A percentile compares a stretch with the other conserved stretches of the same genome.
Evolutionary conservation across 352 stramenopile genomes (phyloP).

Genomic region (Phytophthora vignae): DNA sequence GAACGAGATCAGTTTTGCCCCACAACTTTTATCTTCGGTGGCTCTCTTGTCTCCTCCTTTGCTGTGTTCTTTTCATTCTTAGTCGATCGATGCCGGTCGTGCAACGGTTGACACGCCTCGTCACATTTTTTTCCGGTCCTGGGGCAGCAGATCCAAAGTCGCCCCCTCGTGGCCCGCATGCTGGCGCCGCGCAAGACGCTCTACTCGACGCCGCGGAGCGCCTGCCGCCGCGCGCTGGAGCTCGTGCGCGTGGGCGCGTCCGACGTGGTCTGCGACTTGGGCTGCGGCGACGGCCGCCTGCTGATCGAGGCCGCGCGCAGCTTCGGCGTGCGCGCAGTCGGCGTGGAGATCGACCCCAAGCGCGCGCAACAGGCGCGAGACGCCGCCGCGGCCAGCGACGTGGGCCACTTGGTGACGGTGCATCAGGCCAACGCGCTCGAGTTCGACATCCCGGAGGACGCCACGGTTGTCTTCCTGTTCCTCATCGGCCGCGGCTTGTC

Average conservation of each 20-base stretch:
- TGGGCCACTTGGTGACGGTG: constrained; percentile 70
- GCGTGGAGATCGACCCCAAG: constrained; percentile 74
- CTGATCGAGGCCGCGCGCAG: constrained; percentile 63
- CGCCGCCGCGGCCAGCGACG: constrained; percentile 31
- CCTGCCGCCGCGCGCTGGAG: constrained; percentile 67
- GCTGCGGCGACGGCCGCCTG: constrained; percentile 78
- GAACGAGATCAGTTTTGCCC: neutral
- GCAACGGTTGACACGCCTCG: constrained; percentile 10
- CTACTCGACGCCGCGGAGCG: constrained; percentile 76
- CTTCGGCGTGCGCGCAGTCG: constrained; percentile 61
- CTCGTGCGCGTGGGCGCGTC: constrained; percentile 40
- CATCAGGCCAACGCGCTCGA: constrained; percentile 77
- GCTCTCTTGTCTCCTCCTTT: too few relatives aligned
- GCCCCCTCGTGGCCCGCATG: constrained; percentile 43
- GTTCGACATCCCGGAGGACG: constrained; percentile 63
- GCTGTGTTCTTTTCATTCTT: too few relatives aligned
- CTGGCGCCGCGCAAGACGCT: constrained; percentile 82
- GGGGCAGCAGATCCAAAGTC: constrained; percentile 14
- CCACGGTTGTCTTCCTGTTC: constrained; percentile 83
- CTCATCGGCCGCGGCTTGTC: constrained; percentile 77
- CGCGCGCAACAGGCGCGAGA: constrained; percentile 41
- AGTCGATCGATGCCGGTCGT: neutral
- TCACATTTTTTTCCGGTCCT: constrained; percentile 32
- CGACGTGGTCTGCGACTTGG: constrained; percentile 84
- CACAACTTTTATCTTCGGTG: too few relatives aligned